Evolutionary conservation across 176 grass and related monocot species (phyloP), one percentile per base, ranked within the genome.

Genomic region (Zoysia japonica): DNA sequence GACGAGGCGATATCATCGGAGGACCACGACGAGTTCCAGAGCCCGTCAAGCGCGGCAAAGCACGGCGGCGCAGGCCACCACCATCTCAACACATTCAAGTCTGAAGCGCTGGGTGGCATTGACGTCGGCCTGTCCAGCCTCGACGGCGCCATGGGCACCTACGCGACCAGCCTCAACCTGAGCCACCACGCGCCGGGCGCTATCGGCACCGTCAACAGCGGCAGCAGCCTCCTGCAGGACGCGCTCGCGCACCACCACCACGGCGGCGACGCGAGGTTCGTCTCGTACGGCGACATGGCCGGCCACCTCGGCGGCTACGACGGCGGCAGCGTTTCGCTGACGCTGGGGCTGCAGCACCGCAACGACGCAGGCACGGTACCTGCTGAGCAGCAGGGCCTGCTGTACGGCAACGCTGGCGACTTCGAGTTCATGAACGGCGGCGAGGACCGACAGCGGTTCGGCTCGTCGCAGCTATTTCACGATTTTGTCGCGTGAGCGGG

Each of bases 271-370:
- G 68, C 86, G 59, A 88, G 93, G 89, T 88, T 94, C 57, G 77
- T 92, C 78, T 64, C 83, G 9, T 98, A 92, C 77, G 87, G 89
- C 80, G 87, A 85, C 72, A 92, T 94, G 89, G 81, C 78, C 46
- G 85, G 50, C 17, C 65, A 90, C 52, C 62, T 88, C 79, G 80
- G 83, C 68, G 60, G 59, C 50, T 66, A 82, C 65, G 76, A 68
- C 44, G 75, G 76, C 13, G 71, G 87, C 59, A 93, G 87, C 45
- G 92, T 98, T 52, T 98, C 95, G 17, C 74, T 98, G 42, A 98
- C 95, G 52, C 70, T 98, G 70, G 95, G 95, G 59, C 82, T 98
- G 67, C 92, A 98, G 74, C 92, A 98, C 80, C 85, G 82, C 89
- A 88, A 91, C 81, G 88, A 68, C 73, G 61, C 19, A 19, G 57